Evolutionary conservation across 139 green algal species (phyloP).

Genomic region (Chlamydomonas eustigma): DNA sequence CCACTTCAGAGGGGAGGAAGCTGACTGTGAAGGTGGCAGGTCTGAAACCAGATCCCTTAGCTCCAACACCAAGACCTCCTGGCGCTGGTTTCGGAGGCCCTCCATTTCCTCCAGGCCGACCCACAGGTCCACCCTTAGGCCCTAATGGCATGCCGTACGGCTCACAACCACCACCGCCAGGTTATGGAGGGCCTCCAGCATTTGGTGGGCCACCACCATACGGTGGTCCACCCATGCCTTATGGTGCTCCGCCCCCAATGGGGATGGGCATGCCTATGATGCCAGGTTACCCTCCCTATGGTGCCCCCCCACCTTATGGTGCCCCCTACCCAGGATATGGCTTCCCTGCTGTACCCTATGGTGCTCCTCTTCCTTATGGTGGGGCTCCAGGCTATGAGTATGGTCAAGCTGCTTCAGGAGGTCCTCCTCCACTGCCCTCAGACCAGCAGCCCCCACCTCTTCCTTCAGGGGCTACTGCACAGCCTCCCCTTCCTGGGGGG

Average conservation of each 20-base stretch:
- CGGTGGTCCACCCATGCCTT: constrained; percentile 3
- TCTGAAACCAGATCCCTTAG: not conserved
- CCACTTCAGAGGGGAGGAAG: not conserved
- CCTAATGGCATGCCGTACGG: not conserved
- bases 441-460: too few species aligned
- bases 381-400: not conserved
- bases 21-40: constrained; percentile 12
- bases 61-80: not conserved
- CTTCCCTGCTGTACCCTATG: not conserved
- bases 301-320: constrained; percentile 1
- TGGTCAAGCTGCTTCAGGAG: not conserved
- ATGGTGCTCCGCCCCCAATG: not conserved
- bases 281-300: not conserved
- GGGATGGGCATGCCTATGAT: too few species aligned
- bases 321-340: not conserved
- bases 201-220: not conserved
- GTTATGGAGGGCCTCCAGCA: not conserved
- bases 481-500: not conserved
- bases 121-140: not conserved
- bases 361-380: not conserved
- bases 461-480: not conserved
- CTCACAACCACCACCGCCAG: not conserved
- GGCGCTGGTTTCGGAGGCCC: not conserved
- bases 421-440: not conserved
- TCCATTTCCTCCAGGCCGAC: not conserved